These are phyloP conservation scores for Bidens hawaiensis DNA, from an alignment of 140 eudicot species.

Conservation along the genomic window DNA sequence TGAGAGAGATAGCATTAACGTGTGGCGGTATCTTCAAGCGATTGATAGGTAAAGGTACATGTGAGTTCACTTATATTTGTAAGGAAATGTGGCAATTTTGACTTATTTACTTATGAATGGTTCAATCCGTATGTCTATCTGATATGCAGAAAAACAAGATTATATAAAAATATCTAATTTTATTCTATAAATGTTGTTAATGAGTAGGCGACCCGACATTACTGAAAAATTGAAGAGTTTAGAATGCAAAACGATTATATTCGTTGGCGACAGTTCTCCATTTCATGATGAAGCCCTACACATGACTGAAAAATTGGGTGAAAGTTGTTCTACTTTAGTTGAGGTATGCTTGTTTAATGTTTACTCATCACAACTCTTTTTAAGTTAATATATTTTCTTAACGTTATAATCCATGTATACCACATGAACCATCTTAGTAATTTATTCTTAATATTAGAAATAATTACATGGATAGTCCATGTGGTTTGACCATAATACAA, in stretches of 20 bases:
- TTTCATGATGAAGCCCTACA: slow-evolving; percentile 75
- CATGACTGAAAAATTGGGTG: slow-evolving; percentile 64
- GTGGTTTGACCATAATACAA: no score
- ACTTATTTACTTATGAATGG: slow-evolving; percentile 4
- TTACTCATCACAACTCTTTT: not conserved
- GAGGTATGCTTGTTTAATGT: slow-evolving; percentile 54
- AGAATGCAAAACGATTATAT: slow-evolving; percentile 76
- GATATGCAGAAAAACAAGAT: no score
- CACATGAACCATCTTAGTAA: no score
- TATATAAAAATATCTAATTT: not conserved
- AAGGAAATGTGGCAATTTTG: not conserved
- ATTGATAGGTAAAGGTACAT: slow-evolving; percentile 75
- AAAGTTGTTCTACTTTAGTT: slow-evolving; percentile 62
- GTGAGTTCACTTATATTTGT: not conserved
- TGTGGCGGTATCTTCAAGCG: slow-evolving; percentile 56
- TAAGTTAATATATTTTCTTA: not conserved
- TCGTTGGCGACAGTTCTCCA: slow-evolving; percentile 83
- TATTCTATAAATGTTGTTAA: not conserved
- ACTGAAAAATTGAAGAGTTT: slow-evolving; percentile 55
- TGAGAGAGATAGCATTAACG: no score
- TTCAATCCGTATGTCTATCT: no score
- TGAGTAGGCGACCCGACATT: slow-evolving; percentile 68
- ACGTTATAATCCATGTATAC: no score
- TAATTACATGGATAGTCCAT: no score
- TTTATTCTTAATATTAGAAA: no score